Base-by-base conservation (phyloP, 2,329 filamentous ascomycete genomes). In the Aspergillus floridensis region DNA sequence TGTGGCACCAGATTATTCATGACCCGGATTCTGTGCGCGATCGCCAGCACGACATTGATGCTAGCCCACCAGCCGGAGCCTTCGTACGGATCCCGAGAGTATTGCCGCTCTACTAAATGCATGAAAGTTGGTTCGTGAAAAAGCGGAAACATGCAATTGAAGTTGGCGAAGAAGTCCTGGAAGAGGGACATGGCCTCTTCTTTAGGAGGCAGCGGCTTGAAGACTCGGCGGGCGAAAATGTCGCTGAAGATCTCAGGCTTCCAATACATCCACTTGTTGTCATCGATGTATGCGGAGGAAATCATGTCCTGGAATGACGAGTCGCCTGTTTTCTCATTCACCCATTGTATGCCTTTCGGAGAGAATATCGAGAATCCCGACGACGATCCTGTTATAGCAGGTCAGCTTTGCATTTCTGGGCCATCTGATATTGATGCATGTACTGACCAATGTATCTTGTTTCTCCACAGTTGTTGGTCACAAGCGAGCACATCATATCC, bases 291-390 rank as follows among this genome's bases (percentile, higher is more conserved):
- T n/a, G 93, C 90, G 55, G 91, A 88, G 2, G 89, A 89, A 57
- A 99, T 96, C 90, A 97, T 98, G 58, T 91, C 86, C 73, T 96
- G 91, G 76, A 99, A 99, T 0, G 92, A 96, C 22, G 84, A 87
- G 72, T 99, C 95, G n/a, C 95, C 95, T 2, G 93, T 98, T 80
- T 96, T 97, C 66, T 95, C 88, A 69, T 97, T 98, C 56, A 99
- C 93, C 95, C 95, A 99, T 74, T 96, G 90, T 56, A 99, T 96
- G 49, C 95, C 95, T 74, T 96, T 96, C 14, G 93, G 95, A 0
- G 93, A 98, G 79, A 99, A 98, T 68, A 99, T 99, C 57, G 93
- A 98, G 76, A 98, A 98, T 3, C 95, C 95, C 2, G 95, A 99
- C 0, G 93, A 98, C 0, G 93, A 97, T 26, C 93, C 91, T 95